A percentile compares a stretch with the other conserved stretches of the same genome.
Conservation (phyloP, 2,329 filamentous ascomycete species). For the Penicillium sp. region DNA sequence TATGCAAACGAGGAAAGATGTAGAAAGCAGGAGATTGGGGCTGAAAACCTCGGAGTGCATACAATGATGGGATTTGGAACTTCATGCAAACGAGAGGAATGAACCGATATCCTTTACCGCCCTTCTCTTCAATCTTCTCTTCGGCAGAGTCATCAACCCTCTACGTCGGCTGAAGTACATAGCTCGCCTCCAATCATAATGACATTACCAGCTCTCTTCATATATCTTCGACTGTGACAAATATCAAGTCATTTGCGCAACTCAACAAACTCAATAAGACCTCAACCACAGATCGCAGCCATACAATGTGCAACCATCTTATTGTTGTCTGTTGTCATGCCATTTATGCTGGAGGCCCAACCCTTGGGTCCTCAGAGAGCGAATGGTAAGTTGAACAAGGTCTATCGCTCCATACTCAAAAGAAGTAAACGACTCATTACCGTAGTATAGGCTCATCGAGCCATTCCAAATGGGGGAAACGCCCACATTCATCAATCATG, state of each 20-base stretch:
- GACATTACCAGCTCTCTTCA: not conserved
- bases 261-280: not conserved
- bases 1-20: no score
- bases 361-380: slow-evolving; percentile 53
- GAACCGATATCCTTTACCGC: not conserved
- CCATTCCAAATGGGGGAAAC: slow-evolving; percentile 76
- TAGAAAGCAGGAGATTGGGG: no score
- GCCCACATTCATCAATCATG: slow-evolving; percentile 74
- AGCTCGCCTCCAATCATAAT: not conserved
- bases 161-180: not conserved
- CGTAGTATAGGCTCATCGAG: slow-evolving; percentile 61
- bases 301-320: slow-evolving; percentile 50
- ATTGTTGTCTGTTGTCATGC: slow-evolving; percentile 83
- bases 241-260: not conserved
- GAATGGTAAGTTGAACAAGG: slow-evolving; percentile 53
- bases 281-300: not conserved
- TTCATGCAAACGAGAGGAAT: no score
- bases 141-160: no score
- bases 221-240: not conserved
- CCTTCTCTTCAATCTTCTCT: not conserved
- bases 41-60: no score
- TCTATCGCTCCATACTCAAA: not conserved
- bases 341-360: slow-evolving; percentile 65
- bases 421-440: not conserved
- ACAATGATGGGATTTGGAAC: no score